These are phyloP conservation scores for Phytophthora quininea DNA, from an alignment of 352 stramenopile species.

Conservation along the genomic window DNA sequence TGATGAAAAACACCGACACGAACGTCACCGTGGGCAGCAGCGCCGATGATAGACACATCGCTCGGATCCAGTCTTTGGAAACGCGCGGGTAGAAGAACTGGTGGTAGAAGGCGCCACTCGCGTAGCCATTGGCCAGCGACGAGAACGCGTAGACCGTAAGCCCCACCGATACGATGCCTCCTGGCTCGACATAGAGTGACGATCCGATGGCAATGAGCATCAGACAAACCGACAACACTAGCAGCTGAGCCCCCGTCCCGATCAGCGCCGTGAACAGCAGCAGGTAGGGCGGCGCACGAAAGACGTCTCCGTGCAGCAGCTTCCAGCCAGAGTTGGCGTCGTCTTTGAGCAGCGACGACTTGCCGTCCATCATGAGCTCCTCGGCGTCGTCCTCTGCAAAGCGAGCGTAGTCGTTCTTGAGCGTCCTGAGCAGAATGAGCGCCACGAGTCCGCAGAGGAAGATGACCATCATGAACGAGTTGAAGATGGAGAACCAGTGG, in stretches of 20 bases:
- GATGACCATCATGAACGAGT: slow-evolving; percentile 98
- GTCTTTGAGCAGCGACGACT: slow-evolving; percentile 80
- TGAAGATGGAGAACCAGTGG: slow-evolving; percentile 98
- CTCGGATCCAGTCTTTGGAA: slow-evolving; percentile 91
- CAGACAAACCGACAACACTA: slow-evolving; percentile 93
- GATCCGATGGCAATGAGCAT: slow-evolving; percentile 97
- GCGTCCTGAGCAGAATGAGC: slow-evolving; percentile 93
- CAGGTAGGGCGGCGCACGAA: slow-evolving; percentile 93
- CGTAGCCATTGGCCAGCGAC: slow-evolving; percentile 89
- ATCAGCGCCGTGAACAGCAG: slow-evolving; percentile 96
- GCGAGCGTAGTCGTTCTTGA: slow-evolving; percentile 94
- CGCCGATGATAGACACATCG: slow-evolving; percentile 84
- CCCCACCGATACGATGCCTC: slow-evolving; percentile 95
- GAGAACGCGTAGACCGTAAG: slow-evolving; percentile 95
- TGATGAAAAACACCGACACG: slow-evolving; percentile 90
- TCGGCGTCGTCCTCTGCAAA: slow-evolving; percentile 90
- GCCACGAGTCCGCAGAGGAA: slow-evolving; percentile 95
- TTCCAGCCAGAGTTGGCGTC: slow-evolving; percentile 95
- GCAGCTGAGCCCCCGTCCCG: slow-evolving; percentile 95
- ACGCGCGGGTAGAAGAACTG: slow-evolving; percentile 93
- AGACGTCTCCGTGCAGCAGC: slow-evolving; percentile 95
- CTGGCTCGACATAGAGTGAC: slow-evolving; percentile 96
- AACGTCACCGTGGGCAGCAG: slow-evolving; percentile 83
- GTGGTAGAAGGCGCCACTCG: slow-evolving; percentile 90
- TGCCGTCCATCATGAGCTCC: slow-evolving; percentile 85